These are phyloP conservation scores for Mortierella sp. DNA, from an alignment of 371 early-diverging fungal species.

Conservation along the genomic window DNA sequence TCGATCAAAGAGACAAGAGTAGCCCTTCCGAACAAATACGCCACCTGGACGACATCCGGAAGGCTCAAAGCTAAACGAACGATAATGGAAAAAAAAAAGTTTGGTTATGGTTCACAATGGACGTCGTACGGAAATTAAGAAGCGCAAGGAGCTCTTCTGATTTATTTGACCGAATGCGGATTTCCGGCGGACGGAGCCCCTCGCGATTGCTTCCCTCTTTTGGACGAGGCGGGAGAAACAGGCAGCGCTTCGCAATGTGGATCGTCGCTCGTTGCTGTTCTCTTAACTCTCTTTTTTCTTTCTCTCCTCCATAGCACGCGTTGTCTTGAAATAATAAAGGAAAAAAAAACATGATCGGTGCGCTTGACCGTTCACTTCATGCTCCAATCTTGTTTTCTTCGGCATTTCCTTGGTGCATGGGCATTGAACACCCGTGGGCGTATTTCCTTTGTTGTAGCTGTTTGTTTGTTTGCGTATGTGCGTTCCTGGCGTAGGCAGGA, in stretches of 20 bases:
- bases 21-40: neutral
- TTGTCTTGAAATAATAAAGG: constrained; percentile 8
- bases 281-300: neutral
- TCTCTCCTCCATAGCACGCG: neutral
- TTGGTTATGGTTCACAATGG: neutral
- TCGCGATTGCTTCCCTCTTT: constrained; percentile 14
- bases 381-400: neutral
- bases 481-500: neutral
- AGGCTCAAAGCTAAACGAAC: neutral
- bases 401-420: neutral
- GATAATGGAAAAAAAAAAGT: neutral
- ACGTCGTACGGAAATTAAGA: neutral
- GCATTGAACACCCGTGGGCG: neutral
- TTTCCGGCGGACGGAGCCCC: neutral
- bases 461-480: neutral
- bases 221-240: neutral
- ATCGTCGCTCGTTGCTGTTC: neutral
- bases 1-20: neutral
- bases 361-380: neutral
- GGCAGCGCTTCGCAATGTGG: constrained; percentile 6
- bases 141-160: neutral
- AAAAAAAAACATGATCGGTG: constrained; percentile 5
- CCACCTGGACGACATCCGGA: neutral
- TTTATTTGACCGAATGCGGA: neutral
- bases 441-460: neutral